These are phyloP conservation scores for Kwoniella dejecticola DNA, from an alignment of 768 basidiomycete genomes.

Conservation along the genomic window DNA sequence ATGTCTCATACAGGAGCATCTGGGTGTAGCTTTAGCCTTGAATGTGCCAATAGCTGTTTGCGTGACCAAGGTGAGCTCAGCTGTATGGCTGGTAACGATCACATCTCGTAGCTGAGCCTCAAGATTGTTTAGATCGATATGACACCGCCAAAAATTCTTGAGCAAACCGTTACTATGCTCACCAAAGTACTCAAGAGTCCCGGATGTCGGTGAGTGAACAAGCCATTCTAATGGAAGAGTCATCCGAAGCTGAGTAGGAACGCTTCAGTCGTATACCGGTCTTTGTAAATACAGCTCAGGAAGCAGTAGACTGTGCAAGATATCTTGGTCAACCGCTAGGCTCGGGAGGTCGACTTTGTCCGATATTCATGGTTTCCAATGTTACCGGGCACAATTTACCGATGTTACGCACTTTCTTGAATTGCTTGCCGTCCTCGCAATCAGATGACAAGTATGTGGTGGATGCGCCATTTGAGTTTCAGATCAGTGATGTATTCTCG, in stretches of 20 bases:
- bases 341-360: conserved; percentile 64
- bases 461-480: conserved; percentile 60
- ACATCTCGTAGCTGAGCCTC: not conserved
- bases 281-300: conserved; percentile 72
- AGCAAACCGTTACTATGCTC: conserved; percentile 90
- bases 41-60: conserved; percentile 86
- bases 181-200: conserved; percentile 89
- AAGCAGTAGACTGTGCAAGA: conserved; percentile 64
- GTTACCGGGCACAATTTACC: conserved; percentile 91
- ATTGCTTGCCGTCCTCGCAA: conserved; percentile 85
- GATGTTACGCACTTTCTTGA: conserved; percentile 83
- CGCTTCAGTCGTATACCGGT: conserved; percentile 56
- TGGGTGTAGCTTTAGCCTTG: conserved; percentile 89
- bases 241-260: not conserved
- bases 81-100: not conserved
- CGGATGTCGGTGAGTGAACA: conserved; percentile 77
- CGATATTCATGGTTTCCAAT: conserved; percentile 89
- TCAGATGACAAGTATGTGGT: conserved; percentile 75
- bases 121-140: conserved; percentile 71
- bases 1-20: conserved; percentile 92
- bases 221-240: too few species aligned
- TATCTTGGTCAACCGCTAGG: conserved; percentile 42
- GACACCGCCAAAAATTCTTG: conserved; percentile 88
- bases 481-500: conserved; percentile 57
- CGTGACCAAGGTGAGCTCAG: conserved; percentile 75